Evolutionary conservation across 495 filamentous ascomycete species (phyloP).

Genomic region (Lentithecium fluviatile): DNA sequence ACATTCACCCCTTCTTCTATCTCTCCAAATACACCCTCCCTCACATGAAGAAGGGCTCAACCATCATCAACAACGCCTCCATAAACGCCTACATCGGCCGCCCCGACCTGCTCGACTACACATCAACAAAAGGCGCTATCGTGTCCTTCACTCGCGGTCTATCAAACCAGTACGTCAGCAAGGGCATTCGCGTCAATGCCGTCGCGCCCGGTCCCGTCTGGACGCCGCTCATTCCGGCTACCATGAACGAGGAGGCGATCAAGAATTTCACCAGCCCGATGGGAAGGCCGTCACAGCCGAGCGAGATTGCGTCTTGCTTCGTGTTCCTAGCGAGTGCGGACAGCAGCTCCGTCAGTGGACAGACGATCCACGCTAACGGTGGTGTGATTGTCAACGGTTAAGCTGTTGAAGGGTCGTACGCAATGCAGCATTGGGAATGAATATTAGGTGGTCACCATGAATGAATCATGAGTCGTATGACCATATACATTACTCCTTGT

Average conservation of each 20-base stretch:
- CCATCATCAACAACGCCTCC: slow-evolving; percentile 81
- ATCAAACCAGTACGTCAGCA: slow-evolving; percentile 68
- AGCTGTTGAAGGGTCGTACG: background rate
- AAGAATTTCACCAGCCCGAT: slow-evolving; percentile 76
- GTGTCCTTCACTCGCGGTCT: slow-evolving; percentile 77
- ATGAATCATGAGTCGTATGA: too few species aligned
- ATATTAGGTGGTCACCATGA: background rate
- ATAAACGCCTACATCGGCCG: slow-evolving; percentile 82
- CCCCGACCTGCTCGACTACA: slow-evolving; percentile 82
- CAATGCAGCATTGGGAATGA: too few species aligned
- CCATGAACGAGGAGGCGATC: slow-evolving; percentile 69
- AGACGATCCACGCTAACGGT: slow-evolving; percentile 36
- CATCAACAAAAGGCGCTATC: slow-evolving; percentile 79
- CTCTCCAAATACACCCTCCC: slow-evolving; percentile 74
- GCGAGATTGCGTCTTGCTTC: slow-evolving; percentile 78
- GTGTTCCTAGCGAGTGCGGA: slow-evolving; percentile 80
- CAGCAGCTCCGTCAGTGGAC: slow-evolving; percentile 45
- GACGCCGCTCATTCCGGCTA: slow-evolving; percentile 79
- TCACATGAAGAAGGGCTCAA: slow-evolving; percentile 72
- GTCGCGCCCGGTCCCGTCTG: slow-evolving; percentile 82
- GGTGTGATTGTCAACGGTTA: slow-evolving; percentile 36
- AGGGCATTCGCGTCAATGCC: slow-evolving; percentile 78
- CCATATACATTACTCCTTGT: too few species aligned
- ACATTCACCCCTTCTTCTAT: slow-evolving; percentile 48
- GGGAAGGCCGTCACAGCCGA: slow-evolving; percentile 74